Conservation (phyloP, 495 filamentous ascomycete genomes). For the Penicillium roqueforti region DNA sequence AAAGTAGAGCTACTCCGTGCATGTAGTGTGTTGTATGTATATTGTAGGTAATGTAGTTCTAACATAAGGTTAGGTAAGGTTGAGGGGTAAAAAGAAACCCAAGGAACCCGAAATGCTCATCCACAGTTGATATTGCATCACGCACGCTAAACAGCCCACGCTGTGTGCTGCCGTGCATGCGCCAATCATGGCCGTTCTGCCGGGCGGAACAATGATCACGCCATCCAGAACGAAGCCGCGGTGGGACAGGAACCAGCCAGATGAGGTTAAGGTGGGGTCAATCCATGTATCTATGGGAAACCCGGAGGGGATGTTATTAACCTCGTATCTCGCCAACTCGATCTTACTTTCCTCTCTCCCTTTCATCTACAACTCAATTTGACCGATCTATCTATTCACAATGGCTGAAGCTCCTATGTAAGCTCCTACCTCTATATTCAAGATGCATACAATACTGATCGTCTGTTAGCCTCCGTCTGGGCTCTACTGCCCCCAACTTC, state of each 20-base stretch:
- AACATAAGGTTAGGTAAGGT: neutral
- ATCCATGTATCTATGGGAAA: neutral
- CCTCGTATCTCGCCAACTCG: slow-evolving; percentile 9
- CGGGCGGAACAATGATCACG: slow-evolving; percentile 38
- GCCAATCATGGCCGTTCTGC: slow-evolving; percentile 31
- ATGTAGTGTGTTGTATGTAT: too few species aligned
- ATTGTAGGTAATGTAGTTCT: neutral
- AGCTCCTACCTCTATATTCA: slow-evolving; percentile 18
- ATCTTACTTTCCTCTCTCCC: slow-evolving; percentile 6
- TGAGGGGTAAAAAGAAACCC: neutral
- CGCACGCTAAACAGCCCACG: slow-evolving; percentile 32
- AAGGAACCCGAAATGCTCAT: neutral
- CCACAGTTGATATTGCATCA: slow-evolving; percentile 14
- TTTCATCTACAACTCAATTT: neutral
- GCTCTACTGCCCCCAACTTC: slow-evolving; percentile 89
- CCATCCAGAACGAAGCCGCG: slow-evolving; percentile 20
- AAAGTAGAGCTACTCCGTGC: neutral
- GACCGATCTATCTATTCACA: slow-evolving; percentile 27
- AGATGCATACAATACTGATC: slow-evolving; percentile 1
- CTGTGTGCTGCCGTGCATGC: neutral
- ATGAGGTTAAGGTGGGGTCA: neutral
- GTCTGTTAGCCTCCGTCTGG: slow-evolving; percentile 71
- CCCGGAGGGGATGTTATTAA: slow-evolving; percentile 17
- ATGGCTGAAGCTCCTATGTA: slow-evolving; percentile 54
- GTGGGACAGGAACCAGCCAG: neutral